These are phyloP conservation scores for Knoxia roxburghii DNA, from an alignment of 257 asterid genomes.

Conservation along the genomic window DNA sequence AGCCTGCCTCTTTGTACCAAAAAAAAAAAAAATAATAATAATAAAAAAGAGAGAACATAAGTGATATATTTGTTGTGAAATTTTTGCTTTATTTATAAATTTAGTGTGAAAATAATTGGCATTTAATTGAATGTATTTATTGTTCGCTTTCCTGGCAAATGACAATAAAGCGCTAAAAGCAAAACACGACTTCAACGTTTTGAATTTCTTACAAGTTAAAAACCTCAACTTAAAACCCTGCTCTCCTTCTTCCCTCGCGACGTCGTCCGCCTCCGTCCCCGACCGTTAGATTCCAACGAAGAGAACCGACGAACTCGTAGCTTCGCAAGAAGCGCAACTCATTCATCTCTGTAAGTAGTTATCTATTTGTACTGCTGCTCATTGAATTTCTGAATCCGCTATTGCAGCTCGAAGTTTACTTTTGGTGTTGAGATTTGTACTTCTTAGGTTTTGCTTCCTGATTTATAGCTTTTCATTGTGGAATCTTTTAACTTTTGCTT, in stretches of 20 bases:
- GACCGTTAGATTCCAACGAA: neutral
- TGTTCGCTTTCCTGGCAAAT: too few relatives aligned
- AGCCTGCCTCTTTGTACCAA: too few relatives aligned
- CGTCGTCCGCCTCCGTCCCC: neutral
- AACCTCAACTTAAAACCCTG: constrained; percentile 8
- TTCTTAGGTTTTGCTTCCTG: neutral
- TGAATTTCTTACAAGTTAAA: neutral
- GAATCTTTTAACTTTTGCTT: neutral
- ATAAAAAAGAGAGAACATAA: too few relatives aligned
- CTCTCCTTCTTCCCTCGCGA: neutral
- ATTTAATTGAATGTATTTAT: too few relatives aligned
- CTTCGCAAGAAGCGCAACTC: neutral
- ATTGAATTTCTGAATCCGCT: neutral
- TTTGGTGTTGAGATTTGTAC: neutral
- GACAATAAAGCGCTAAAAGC: too few relatives aligned
- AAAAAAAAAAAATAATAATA: too few relatives aligned
- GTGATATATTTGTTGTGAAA: too few relatives aligned
- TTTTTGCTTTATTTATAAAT: too few relatives aligned
- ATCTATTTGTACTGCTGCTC: neutral
- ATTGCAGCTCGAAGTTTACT: neutral
- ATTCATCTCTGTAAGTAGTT: constrained; percentile 8
- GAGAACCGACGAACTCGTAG: neutral
- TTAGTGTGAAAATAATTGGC: too few relatives aligned
- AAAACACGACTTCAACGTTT: neutral
- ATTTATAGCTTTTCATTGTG: neutral